A percentile compares a stretch with the other conserved stretches of the same genome.
These are phyloP conservation scores for Teunomyces stri DNA, from an alignment of 805 yeast species.

Conservation along the genomic window DNA sequence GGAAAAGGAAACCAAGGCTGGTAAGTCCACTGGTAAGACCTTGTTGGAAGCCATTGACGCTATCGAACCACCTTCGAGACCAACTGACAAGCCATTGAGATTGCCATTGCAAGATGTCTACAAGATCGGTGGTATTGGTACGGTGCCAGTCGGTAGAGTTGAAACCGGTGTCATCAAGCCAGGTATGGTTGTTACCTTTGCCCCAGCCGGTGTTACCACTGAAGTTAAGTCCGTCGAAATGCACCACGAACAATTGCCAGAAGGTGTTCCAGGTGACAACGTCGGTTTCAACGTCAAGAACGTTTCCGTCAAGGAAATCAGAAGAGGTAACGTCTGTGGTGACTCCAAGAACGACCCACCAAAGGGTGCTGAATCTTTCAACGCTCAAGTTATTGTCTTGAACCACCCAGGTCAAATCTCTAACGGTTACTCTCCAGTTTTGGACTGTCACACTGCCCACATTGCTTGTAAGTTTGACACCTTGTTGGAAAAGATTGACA, in stretches of 20 bases:
- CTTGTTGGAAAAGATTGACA: slow-evolving; percentile 81
- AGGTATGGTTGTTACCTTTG: slow-evolving; percentile 86
- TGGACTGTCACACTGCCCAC: slow-evolving; percentile 92
- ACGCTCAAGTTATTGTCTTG: slow-evolving; percentile 78
- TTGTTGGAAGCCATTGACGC: slow-evolving; percentile 83
- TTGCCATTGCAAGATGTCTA: slow-evolving; percentile 88
- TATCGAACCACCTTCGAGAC: slow-evolving; percentile 76
- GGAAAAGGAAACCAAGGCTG: slow-evolving; percentile 74
- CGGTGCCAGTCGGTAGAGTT: slow-evolving; percentile 92
- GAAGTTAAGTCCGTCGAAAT: slow-evolving; percentile 87
- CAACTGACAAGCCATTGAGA: slow-evolving; percentile 84
- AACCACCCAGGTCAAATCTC: slow-evolving; percentile 92
- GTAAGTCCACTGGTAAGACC: slow-evolving; percentile 72
- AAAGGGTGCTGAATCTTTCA: slow-evolving; percentile 73
- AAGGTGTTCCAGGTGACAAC: slow-evolving; percentile 90
- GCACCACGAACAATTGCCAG: slow-evolving; percentile 78
- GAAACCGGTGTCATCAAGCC: slow-evolving; percentile 91
- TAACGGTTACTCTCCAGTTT: slow-evolving; percentile 88
- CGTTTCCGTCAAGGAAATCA: slow-evolving; percentile 83
- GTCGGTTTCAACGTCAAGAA: slow-evolving; percentile 90
- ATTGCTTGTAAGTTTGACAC: slow-evolving; percentile 85
- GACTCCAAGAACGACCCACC: slow-evolving; percentile 90
- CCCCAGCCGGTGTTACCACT: slow-evolving; percentile 89
- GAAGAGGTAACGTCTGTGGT: slow-evolving; percentile 93
- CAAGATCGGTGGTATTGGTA: slow-evolving; percentile 91